Evolutionary conservation across 164 flowering plant genomes (phyloP).

Genomic region (Vitis vinifera): ASM3070453v1 NC_081821.1:6683501-6684000

Average conservation of each 20-base stretch:
- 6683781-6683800: conserved; percentile 84
- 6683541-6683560: conserved; percentile 49
- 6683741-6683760: conserved; percentile 88
- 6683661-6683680: not conserved
- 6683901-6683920: too few relatives aligned
- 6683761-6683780: conserved; percentile 84
- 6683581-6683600: too few relatives aligned
- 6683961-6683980: conserved; percentile 24
- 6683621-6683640: too few relatives aligned
- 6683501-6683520: conserved; percentile 44
- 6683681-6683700: conserved; percentile 79
- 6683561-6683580: too few relatives aligned
- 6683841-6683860: conserved; percentile 22
- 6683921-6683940: too few relatives aligned
- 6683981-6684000: conserved; percentile 56
- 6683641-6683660: not conserved
- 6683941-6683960: conserved; percentile 13
- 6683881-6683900: too few relatives aligned
- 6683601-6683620: too few relatives aligned
- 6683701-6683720: conserved; percentile 78
- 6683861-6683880: not conserved
- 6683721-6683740: conserved; percentile 90
- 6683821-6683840: conserved; percentile 1
- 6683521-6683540: conserved; percentile 48
- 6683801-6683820: conserved; percentile 37